phyloP scores from a whole-genome alignment of 441 rosid species.

The Croton laevigatus region DNA sequence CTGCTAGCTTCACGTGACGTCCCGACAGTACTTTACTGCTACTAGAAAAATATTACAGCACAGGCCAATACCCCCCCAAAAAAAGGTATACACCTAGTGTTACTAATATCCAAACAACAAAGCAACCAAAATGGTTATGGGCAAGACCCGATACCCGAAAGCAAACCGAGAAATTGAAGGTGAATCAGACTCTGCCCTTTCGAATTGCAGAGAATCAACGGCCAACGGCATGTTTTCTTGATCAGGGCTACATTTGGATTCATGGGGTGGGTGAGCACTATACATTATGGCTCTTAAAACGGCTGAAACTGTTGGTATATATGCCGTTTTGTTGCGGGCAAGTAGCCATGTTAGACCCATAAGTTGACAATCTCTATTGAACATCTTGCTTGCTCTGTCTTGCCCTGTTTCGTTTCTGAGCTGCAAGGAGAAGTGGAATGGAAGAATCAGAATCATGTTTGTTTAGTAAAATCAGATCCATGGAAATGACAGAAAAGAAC shows the following conservation, averaged over 20 bases:
- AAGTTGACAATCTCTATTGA: constrained; percentile 86
- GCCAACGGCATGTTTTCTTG: constrained; percentile 99
- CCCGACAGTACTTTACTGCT: not conserved
- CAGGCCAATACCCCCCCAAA: not conserved
- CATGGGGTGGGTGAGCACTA: constrained; percentile 71
- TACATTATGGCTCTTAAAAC: constrained; percentile 92
- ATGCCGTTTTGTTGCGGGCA: constrained; percentile 89
- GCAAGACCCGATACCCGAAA: constrained; percentile 32
- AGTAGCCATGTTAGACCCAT: constrained; percentile 99
- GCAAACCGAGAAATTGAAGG: constrained; percentile 11
- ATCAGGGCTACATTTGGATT: constrained; percentile 87
- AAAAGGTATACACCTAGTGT: not conserved
- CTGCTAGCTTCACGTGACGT: constrained; percentile 62
- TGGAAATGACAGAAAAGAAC: constrained; percentile 23
- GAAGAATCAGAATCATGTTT: too few relatives aligned
- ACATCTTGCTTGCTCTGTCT: constrained; percentile 83
- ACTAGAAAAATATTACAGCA: constrained; percentile 15
- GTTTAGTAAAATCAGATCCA: constrained; percentile 22
- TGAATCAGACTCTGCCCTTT: constrained; percentile 39
- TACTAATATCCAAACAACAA: constrained; percentile 26
- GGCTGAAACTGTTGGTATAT: constrained; percentile 97
- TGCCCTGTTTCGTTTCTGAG: constrained; percentile 43
- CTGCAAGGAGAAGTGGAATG: constrained; percentile 33
- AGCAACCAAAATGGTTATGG: constrained; percentile 42
- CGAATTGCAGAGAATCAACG: constrained; percentile 92